Base-by-base conservation (phyloP, 2,329 filamentous ascomycete species). In the Periconia digitata region DNA sequence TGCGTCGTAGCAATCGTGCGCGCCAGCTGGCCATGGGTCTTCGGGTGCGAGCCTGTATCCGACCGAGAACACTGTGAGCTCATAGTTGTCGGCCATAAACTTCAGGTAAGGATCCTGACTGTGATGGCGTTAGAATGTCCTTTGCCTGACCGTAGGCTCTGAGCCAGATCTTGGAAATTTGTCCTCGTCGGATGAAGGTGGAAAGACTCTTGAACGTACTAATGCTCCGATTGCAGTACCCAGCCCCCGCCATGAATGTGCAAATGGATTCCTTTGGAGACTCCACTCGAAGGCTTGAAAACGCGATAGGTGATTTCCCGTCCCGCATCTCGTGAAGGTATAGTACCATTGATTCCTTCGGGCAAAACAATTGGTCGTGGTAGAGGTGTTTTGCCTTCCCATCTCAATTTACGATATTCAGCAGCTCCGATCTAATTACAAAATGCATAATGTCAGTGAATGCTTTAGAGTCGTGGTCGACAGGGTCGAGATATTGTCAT, bases 41-140 rank as follows among this genome's bases (percentile, higher is more conserved):
- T 85, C 82, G 0, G 83, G 83, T 0, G 82, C 81, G 16, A 83
- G 74, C 22, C 83, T 74, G 60, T 85, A 85, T 1, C 81, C 82
- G 6, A 84, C 74, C 0, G 77, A 81, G 12, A 85, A 63, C 15
- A 79, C 76, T 0, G 76, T 76, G 2, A 82, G 49, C 32, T 76
- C 68, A 40, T 70, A 75, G 22, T 68, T 63, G 53, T 82, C 73
- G 40, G 80, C 79, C 63, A 79, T 76, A 53, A 70, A 70, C 44
- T 78, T 73, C 10, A 84, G 68, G 27, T 75, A 71, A 1, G 64
- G 50, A 56, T 82, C 79, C 51, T 79, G 76, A 46, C 74, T 74
- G 18, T 48, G 18, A 36, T 27, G 40, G 27, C 18, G 18, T 24
- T 15, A 35, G 56, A 6, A 62, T 48, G 3, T 32, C 27, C 8